phyloP scores from a whole-genome alignment of 352 stramenopile genomes.

The Halophytophthora polymorphica region DNA sequence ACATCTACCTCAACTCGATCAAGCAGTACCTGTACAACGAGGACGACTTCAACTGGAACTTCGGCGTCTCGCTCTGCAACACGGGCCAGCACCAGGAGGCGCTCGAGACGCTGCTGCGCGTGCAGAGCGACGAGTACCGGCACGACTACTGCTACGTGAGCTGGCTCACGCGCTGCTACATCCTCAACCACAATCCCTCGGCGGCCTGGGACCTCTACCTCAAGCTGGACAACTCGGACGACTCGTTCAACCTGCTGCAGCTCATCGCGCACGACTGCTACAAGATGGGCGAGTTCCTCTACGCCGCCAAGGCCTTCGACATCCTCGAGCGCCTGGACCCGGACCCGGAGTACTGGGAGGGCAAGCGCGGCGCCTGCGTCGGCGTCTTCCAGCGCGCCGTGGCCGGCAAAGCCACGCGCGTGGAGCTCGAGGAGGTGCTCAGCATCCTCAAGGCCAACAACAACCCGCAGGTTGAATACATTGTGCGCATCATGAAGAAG shows the following conservation, averaged over 20 bases:
- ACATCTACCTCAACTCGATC: conserved; percentile 97
- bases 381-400: conserved; percentile 95
- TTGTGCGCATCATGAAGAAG: conserved; percentile 95
- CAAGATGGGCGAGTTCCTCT: conserved; percentile 95
- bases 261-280: conserved; percentile 98
- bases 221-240: conserved; percentile 94
- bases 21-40: conserved; percentile 96
- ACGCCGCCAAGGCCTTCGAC: conserved; percentile 93
- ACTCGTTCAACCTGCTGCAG: conserved; percentile 95
- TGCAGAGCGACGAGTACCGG: conserved; percentile 91
- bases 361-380: conserved; percentile 93
- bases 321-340: conserved; percentile 93
- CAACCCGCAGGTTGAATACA: conserved; percentile 95
- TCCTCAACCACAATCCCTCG: conserved; percentile 93
- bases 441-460: conserved; percentile 92
- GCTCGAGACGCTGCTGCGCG: conserved; percentile 90
- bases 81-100: conserved; percentile 92
- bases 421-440: conserved; percentile 90
- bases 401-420: conserved; percentile 85
- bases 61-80: conserved; percentile 91
- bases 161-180: conserved; percentile 91
- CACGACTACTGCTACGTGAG: conserved; percentile 93
- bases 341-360: conserved; percentile 96
- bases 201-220: conserved; percentile 96
- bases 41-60: conserved; percentile 99